Base-by-base conservation (phyloP, 2,329 filamentous ascomycete species). In the Verruconis gallopava region DNA sequence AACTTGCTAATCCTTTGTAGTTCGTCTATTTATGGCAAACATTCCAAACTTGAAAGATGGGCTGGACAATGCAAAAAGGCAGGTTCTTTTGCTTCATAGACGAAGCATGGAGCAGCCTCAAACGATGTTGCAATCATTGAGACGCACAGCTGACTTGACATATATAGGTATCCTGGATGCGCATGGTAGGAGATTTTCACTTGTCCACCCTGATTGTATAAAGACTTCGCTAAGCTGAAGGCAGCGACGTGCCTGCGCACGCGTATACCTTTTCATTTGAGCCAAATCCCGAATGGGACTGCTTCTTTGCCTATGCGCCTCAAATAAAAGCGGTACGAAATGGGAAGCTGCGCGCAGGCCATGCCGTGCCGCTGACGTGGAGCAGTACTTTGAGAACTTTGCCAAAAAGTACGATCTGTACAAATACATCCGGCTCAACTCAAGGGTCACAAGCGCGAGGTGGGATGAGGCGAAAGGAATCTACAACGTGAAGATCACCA, bases 261-360 rank as follows among this genome's bases (percentile, higher is more conserved):
- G 76, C 78, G 17, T 85, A 85, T 50, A 79, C 82, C 52, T 72
- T 72, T 5, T 75, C 74, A 0, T 84, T 82, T 54, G 65, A 67
- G 4, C 77, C 78, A 1, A 84, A 83, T 43, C 71, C 69, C 0
- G 66, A 81, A 48, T 85, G 80, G 80, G 69, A 68, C 0, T 75
- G 81, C 49, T 68, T 77, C 44, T 85, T 81, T 51, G 72, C 79
- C 0, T 71, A 73, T 22, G 79, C 79, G 0, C 54, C 61, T 3
- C 81, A 85, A 55, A 85, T 85, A 44, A 61, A 67, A 5, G 67
- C 72, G 13, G 85, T 85, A 52, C 77, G 77, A 75, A 68, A 80
- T 49, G 56, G 57, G 0, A 56, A 81, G 2, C 77, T 79, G 0
- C 62, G 62, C 6, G 9, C n/a, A 30, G 25, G 25, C n/a, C n/a